phyloP scores from a whole-genome alignment of 768 basidiomycete species.

The Lactarius tabidus region DNA sequence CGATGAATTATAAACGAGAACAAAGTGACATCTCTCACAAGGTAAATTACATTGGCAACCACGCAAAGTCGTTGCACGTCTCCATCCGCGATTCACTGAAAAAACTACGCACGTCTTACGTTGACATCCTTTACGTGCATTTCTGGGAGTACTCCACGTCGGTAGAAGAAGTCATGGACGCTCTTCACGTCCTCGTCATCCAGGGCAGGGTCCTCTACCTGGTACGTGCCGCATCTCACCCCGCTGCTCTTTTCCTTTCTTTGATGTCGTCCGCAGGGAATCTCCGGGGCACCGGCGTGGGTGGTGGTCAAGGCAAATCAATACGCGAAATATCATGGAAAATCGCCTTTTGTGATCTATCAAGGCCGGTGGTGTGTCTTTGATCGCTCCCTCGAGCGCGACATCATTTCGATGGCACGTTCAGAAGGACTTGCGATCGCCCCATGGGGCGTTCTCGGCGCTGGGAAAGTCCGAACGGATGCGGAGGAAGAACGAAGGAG shows the following conservation, averaged over 20 bases:
- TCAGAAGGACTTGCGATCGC: slow-evolving; percentile 37
- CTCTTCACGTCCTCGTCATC: slow-evolving; percentile 38
- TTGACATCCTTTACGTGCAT: slow-evolving; percentile 54
- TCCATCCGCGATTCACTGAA: slow-evolving; percentile 38
- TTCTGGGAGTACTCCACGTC: slow-evolving; percentile 46
- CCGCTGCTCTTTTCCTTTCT: neutral
- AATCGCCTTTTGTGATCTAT: slow-evolving; percentile 42
- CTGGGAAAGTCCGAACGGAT: slow-evolving; percentile 40
- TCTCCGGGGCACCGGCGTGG: slow-evolving; percentile 36
- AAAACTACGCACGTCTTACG: slow-evolving; percentile 54
- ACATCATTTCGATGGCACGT: slow-evolving; percentile 39
- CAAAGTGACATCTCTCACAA: slow-evolving; percentile 29
- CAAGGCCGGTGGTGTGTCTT: slow-evolving; percentile 36
- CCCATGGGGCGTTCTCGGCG: slow-evolving; percentile 41
- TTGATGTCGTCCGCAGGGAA: neutral
- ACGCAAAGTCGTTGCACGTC: slow-evolving; percentile 34
- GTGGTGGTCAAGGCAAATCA: slow-evolving; percentile 37
- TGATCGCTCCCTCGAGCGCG: slow-evolving; percentile 39
- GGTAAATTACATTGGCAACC: slow-evolving; percentile 43
- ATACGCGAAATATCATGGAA: slow-evolving; percentile 37
- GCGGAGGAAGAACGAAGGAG: slow-evolving; percentile 35
- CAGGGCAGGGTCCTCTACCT: slow-evolving; percentile 43
- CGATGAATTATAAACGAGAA: slow-evolving; percentile 27
- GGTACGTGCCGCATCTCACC: slow-evolving; percentile 20
- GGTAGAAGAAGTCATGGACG: slow-evolving; percentile 40